Evolutionary conservation across 768 basidiomycete species (phyloP), one percentile per base, ranked within the genome.

Genomic region (Amanita subjunquillea): DNA sequence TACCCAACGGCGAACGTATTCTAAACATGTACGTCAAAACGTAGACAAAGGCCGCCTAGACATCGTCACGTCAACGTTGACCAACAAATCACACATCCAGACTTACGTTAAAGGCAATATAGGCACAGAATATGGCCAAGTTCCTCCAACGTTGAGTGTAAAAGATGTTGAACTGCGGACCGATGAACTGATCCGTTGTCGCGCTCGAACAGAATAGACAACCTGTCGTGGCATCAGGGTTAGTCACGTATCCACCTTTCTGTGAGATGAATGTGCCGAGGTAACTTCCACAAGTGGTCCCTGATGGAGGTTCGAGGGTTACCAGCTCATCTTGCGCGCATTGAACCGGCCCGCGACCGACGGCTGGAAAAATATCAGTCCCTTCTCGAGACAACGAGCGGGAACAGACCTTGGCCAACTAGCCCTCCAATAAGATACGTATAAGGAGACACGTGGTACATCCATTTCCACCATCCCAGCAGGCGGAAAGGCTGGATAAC

Each of bases 391-490:
- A 1, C 64, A 47, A 60, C 72, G 71, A 22, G 12, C 55, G 48
- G 49, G 0, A 64, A 45, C 27, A 23, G 30, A 73, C 76, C 74
- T 71, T 75, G 72, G 2, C 73, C 73, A 17, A 78, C 57, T 17
- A 79, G 58, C 15, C 70, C 80, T 48, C 74, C 75, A 37, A 78
- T 71, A 32, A 82, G 61, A 53, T 81, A 80, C 2, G 74, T 76
- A 55, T 65, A 75, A 0, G 78, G 77, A 1, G 78, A 76, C 4
- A 77, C 48, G 44, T 65, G 68, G 53, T 80, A 86, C 83, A 85
- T 83, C 83, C 84, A 87, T 48, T 65, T 61, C 85, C 85, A 87
- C 78, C 82, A 83, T 9, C 78, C 77, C 2, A 87, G 75, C 15
- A 72, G 69, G 6, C 70, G 57, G 60, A 69, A 82, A 6, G 85